phyloP scores from a whole-genome alignment of 306 rosid genomes.

The Vigna nakashimae region DNA sequence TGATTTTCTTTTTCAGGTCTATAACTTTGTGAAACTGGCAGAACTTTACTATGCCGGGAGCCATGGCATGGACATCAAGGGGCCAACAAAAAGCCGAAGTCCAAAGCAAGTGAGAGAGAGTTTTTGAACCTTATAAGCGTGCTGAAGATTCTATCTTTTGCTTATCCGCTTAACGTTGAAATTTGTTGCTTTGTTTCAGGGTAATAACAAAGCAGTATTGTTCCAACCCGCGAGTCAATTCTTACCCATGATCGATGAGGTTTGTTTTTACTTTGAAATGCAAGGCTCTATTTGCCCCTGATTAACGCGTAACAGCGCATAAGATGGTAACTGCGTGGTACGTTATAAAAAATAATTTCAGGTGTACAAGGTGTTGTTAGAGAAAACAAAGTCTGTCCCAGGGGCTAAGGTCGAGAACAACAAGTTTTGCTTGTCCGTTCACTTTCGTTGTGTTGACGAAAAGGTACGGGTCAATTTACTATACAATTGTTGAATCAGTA shows the following conservation, averaged over 20 bases:
- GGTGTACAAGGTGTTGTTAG: conserved; percentile 72
- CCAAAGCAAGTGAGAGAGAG: conserved; percentile 60
- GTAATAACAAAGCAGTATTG: conserved; percentile 52
- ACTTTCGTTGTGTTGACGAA: conserved; percentile 96
- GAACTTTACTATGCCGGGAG: conserved; percentile 95
- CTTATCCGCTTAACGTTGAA: conserved; percentile 24
- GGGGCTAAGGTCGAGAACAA: conserved; percentile 93
- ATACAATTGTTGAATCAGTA: neutral
- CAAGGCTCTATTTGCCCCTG: conserved; percentile 1
- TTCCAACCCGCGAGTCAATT: conserved; percentile 90
- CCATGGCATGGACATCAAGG: conserved; percentile 98
- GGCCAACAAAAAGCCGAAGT: conserved; percentile 68
- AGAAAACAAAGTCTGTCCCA: conserved; percentile 73
- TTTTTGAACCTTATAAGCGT: neutral
- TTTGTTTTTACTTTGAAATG: conserved; percentile 38
- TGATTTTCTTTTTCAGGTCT: conserved; percentile 59
- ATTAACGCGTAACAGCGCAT: conserved; percentile 19
- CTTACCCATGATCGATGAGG: conserved; percentile 89
- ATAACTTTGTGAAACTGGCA: conserved; percentile 70
- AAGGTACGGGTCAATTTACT: conserved; percentile 57
- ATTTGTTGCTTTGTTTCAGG: conserved; percentile 56
- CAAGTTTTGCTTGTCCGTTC: conserved; percentile 90
- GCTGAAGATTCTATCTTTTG: neutral
- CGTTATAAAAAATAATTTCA: conserved; percentile 29
- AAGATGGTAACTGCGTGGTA: conserved; percentile 2